Evolutionary conservation across 495 filamentous ascomycete species (phyloP), one percentile per base, ranked within the genome.

Genomic region (Aspergillus egyptiacus): DNA sequence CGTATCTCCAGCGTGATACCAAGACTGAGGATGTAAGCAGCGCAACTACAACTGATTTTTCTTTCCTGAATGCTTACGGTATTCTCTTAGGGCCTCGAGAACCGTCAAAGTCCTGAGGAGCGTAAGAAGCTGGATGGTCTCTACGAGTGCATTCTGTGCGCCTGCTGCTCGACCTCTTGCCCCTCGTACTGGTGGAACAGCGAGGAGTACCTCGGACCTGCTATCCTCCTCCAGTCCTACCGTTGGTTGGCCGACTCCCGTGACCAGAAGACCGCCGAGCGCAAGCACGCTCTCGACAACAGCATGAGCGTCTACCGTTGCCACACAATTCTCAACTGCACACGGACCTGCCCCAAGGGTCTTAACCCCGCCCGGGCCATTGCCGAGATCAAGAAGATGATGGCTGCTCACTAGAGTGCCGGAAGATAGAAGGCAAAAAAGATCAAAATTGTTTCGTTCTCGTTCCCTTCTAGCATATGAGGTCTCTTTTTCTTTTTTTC

Each of bases 161-260:
- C 91, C 56, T 98, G 93, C 83, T 98, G 93, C 83, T 90, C 85
- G 53, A 98, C 93, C 18, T 95, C 90, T 25, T 98, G 93, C 76
- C 93, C 93, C 2, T 93, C 87, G 6, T 98, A 98, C 79, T 98
- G 93, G 93, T 98, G 93, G 93, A 98, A 98, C 76, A 81, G 81
- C 59, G 89, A 95, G 70, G 90, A 97, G 67, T 98, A 97, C 78
- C 86, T 98, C 22, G 93, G 93, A 50, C 93, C 93, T 27, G 93
- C 93, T 49, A 86, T 98, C 51, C 85, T 98, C 35, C 76, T 98
- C 45, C 93, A 98, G 64, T 93, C 89, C 13, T 98, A 96, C 81
- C 82, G 93, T 51, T 98, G 93, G 93, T 71, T 98, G 52, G 85
- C 83, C 52, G 93, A 98, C 67, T 89, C 84, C 8, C 82, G 93